Conservation (phyloP, 495 filamentous ascomycete genomes). For the Podospora pseudocomata region DNA sequence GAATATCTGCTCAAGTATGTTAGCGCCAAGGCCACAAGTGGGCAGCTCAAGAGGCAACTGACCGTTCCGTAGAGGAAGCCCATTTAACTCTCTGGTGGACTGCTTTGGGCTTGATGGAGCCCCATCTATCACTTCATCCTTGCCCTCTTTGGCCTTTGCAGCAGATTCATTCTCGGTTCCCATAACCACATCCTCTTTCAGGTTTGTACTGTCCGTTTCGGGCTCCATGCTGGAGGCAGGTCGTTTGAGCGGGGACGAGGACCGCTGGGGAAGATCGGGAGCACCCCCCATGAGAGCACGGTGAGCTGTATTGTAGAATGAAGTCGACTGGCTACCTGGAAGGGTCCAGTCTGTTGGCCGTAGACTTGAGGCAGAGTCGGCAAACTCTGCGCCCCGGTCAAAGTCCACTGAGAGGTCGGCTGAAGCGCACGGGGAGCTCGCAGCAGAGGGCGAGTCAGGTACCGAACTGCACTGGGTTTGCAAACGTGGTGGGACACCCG, state of each 20-base stretch:
- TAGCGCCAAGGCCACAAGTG: conserved; percentile 18
- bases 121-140: conserved; percentile 6
- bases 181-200: conserved; percentile 51
- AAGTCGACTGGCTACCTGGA: conserved; percentile 37
- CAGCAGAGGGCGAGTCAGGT: conserved; percentile 51
- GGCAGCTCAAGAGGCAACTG: background rate
- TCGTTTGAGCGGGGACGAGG: conserved; percentile 54
- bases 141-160: background rate
- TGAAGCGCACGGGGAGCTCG: conserved; percentile 69
- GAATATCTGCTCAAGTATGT: conserved; percentile 32
- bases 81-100: background rate
- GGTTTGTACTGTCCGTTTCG: conserved; percentile 30
- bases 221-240: conserved; percentile 53
- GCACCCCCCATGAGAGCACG: conserved; percentile 53
- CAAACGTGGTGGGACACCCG: conserved; percentile 47
- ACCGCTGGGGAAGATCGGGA: conserved; percentile 47
- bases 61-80: conserved; percentile 2
- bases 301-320: conserved; percentile 39
- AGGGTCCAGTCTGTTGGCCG: conserved; percentile 18
- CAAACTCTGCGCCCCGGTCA: conserved; percentile 54
- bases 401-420: conserved; percentile 65
- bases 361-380: conserved; percentile 23
- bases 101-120: background rate
- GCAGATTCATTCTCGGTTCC: conserved; percentile 23
- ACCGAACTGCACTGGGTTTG: conserved; percentile 47